phyloP scores from a whole-genome alignment of 371 early-diverging fungal genomes.

The Fennellomyces sp. region DNA sequence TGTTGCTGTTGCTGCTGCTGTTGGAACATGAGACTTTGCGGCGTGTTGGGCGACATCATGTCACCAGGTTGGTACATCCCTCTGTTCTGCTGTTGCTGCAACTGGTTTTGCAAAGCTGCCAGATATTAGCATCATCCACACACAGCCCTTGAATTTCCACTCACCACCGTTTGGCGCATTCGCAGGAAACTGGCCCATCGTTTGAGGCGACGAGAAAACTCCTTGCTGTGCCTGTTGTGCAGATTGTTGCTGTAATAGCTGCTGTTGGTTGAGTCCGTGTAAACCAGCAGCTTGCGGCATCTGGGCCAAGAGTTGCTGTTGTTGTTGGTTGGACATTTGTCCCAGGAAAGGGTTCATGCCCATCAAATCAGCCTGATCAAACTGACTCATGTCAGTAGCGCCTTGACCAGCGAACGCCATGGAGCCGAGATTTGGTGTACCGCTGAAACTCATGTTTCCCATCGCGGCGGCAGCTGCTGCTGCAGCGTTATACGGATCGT shows the following conservation, averaged over 20 bases:
- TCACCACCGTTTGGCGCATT: constrained; percentile 10
- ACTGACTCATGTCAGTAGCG: constrained; percentile 13
- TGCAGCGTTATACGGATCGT: constrained; percentile 13
- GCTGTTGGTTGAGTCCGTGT: constrained; percentile 2
- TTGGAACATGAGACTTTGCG: constrained; percentile 39
- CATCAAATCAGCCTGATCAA: constrained; percentile 33
- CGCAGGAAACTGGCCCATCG: background rate
- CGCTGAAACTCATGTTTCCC: constrained; percentile 14
- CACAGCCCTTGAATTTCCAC: background rate
- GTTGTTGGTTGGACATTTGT: constrained; percentile 30
- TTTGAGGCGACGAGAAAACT: constrained; percentile 5
- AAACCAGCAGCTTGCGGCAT: constrained; percentile 1
- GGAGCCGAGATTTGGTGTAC: constrained; percentile 26
- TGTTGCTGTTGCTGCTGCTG: constrained; percentile 37
- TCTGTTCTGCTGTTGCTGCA: constrained; percentile 34
- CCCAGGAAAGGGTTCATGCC: constrained; percentile 18
- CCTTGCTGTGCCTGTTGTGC: background rate
- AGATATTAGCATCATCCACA: background rate
- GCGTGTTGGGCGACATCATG: constrained; percentile 36
- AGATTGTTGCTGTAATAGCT: background rate
- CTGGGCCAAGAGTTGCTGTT: constrained; percentile 8
- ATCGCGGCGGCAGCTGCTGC: constrained; percentile 5
- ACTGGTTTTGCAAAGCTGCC: constrained; percentile 3
- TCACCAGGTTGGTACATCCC: constrained; percentile 27
- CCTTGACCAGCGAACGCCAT: constrained; percentile 28